Conservation (phyloP, 805 yeast species). For the Cyberlindnera bimundalis region DNA sequence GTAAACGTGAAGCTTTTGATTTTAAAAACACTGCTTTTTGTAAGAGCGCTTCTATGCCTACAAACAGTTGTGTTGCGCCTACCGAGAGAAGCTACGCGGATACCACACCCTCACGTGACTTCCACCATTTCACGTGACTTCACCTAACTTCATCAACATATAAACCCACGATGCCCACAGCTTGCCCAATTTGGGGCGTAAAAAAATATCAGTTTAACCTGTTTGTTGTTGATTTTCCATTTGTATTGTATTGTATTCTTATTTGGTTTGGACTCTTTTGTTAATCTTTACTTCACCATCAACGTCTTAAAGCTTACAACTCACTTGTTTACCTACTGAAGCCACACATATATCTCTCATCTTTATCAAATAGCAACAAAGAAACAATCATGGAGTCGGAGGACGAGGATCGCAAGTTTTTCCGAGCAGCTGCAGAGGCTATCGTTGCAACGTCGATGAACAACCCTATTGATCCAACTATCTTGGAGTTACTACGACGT, state of each 20-base stretch:
- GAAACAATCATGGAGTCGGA: constrained; percentile 19
- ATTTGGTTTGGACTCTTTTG: too few relatives aligned
- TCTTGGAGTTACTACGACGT: constrained; percentile 52
- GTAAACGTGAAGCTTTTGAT: too few relatives aligned
- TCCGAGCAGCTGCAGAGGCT: constrained; percentile 60
- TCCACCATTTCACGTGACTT: constrained; percentile 15
- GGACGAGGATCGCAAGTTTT: constrained; percentile 51
- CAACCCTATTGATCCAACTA: constrained; percentile 57
- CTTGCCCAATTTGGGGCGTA: too few relatives aligned
- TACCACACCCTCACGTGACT: too few relatives aligned
- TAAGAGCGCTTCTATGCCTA: neutral
- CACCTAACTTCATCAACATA: constrained; percentile 6
- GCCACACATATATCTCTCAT: too few relatives aligned
- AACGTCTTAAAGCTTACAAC: too few relatives aligned
- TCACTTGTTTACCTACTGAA: too few relatives aligned
- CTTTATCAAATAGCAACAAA: neutral
- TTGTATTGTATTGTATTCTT: too few relatives aligned
- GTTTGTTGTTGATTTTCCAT: neutral
- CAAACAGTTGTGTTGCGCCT: neutral
- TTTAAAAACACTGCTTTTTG: too few relatives aligned
- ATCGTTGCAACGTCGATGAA: constrained; percentile 48
- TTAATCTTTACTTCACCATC: too few relatives aligned
- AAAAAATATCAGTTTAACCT: too few relatives aligned
- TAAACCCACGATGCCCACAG: constrained; percentile 2
- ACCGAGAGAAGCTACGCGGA: too few relatives aligned